A percentile compares a stretch with the other conserved stretches of the same genome.
Conservation (phyloP, 352 stramenopile species). For the Paralagenidium karlingii region DNA sequence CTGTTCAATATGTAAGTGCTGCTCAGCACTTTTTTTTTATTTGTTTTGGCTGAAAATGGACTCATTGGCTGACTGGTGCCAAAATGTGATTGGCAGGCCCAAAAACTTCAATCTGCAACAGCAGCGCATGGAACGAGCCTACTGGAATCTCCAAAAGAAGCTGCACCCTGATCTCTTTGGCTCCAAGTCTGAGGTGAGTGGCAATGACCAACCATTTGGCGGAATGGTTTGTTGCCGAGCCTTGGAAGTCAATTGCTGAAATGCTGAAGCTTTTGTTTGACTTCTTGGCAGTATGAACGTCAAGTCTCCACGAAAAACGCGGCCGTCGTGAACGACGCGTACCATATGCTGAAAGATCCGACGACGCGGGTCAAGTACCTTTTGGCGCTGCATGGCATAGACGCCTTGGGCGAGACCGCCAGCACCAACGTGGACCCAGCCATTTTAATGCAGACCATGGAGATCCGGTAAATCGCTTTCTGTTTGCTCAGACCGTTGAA, state of each 20-base stretch:
- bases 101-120: constrained; percentile 73
- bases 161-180: constrained; percentile 76
- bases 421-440: constrained; percentile 63
- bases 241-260: background rate
- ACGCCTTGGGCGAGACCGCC: constrained; percentile 59
- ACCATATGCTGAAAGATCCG: constrained; percentile 81
- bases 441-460: constrained; percentile 78
- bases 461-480: constrained; percentile 35
- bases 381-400: constrained; percentile 65
- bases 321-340: constrained; percentile 72
- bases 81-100: no score
- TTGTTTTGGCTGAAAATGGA: no score
- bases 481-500: background rate
- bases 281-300: constrained; percentile 45
- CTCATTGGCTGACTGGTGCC: no score
- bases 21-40: background rate
- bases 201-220: background rate
- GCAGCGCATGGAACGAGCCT: constrained; percentile 74
- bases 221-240: background rate
- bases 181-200: constrained; percentile 65
- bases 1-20: constrained; percentile 67
- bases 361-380: constrained; percentile 34
- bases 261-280: background rate
- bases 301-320: constrained; percentile 68
- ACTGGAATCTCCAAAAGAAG: constrained; percentile 81